phyloP scores from a whole-genome alignment of 108 stramenopile genomes.

The Nannochloropsis gaditana region DNA sequence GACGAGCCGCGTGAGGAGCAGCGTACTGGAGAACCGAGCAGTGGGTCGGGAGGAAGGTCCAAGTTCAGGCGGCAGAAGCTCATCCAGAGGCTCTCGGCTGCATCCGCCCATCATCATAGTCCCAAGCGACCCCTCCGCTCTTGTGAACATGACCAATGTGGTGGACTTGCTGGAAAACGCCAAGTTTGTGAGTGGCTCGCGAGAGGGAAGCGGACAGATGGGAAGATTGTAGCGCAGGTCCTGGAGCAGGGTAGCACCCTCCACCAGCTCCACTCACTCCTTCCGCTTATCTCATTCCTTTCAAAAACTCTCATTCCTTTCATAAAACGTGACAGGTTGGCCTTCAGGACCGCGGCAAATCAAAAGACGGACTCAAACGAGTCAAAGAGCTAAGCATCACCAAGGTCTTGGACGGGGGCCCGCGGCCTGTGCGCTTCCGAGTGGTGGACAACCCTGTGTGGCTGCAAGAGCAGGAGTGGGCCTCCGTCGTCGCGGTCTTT shows the following conservation, averaged over 20 bases:
- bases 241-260: too few species aligned
- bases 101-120: constrained; percentile 7
- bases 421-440: neutral
- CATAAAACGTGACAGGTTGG: neutral
- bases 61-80: neutral
- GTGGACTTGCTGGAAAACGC: neutral
- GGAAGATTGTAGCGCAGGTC: too few species aligned
- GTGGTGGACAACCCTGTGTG: constrained; percentile 12
- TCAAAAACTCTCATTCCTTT: too few species aligned
- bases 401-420: neutral
- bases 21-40: neutral
- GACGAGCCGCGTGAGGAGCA: neutral
- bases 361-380: neutral
- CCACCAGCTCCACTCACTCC: neutral
- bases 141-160: neutral
- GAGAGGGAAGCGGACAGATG: too few species aligned
- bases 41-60: neutral
- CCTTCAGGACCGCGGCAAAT: neutral
- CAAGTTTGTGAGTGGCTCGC: neutral
- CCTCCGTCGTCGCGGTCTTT: constrained; percentile 18
- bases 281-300: neutral
- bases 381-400: constrained; percentile 3
- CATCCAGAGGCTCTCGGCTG: neutral
- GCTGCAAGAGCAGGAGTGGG: constrained; percentile 21
- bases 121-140: neutral